phyloP scores from a whole-genome alignment of 2,329 filamentous ascomycete species.

The Arthrobotrys sinensis region DNA sequence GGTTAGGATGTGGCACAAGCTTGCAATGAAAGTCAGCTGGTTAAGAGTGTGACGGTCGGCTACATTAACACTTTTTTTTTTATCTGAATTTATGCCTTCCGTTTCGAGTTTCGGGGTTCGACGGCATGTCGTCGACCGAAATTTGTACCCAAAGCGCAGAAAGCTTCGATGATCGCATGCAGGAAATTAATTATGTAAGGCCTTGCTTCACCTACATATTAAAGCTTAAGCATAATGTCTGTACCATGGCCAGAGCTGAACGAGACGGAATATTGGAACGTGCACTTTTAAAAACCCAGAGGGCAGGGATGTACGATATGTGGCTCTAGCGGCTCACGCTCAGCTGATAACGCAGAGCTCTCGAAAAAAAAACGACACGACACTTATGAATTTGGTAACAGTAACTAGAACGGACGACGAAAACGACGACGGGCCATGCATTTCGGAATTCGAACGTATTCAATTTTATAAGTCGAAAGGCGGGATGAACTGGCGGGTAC shows the following conservation, averaged over 20 bases:
- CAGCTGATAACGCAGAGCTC: conserved; percentile 14
- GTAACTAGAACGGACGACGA: too few species aligned
- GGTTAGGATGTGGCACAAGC: conserved; percentile 3
- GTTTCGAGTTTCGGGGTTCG: not conserved
- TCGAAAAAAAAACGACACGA: not conserved
- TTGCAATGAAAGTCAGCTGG: conserved; percentile 7
- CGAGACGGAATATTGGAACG: not conserved
- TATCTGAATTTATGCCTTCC: not conserved
- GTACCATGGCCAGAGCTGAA: too few species aligned
- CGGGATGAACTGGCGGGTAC: conserved; percentile 12
- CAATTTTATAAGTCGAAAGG: conserved; percentile 10
- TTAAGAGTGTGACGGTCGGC: not conserved
- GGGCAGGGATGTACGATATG: not conserved
- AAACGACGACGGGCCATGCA: too few species aligned
- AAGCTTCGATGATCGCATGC: too few species aligned
- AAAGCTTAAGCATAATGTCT: too few species aligned
- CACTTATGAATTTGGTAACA: too few species aligned
- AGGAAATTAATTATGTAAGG: too few species aligned
- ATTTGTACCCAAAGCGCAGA: not conserved
- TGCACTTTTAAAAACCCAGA: conserved; percentile 11
- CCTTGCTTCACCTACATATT: too few species aligned
- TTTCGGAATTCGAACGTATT: not conserved
- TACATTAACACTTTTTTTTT: not conserved
- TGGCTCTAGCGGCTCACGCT: not conserved
- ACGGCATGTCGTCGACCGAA: not conserved